phyloP scores from a whole-genome alignment of 75 land plant species.

The Pinus tabuliformis region DNA sequence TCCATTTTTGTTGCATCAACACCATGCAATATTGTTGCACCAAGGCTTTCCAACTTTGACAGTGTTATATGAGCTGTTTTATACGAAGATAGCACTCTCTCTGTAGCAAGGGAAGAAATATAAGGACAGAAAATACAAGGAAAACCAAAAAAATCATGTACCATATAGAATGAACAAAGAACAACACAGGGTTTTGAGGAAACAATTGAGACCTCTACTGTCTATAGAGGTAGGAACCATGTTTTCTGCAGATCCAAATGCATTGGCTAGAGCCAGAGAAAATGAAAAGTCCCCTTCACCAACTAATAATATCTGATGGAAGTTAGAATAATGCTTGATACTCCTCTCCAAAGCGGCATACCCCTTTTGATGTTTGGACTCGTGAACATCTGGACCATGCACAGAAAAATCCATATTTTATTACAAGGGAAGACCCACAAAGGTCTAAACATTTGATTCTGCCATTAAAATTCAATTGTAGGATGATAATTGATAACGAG shows the following conservation, averaged over 20 bases:
- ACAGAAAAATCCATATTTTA: neutral
- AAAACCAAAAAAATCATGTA: too few species aligned
- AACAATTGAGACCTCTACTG: conserved; percentile 5
- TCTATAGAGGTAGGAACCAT: conserved; percentile 33
- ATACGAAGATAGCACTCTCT: too few species aligned
- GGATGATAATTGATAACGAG: too few species aligned
- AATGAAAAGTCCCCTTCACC: conserved; percentile 61
- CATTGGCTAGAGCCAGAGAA: conserved; percentile 18
- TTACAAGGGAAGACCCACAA: neutral
- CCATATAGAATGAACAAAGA: too few species aligned
- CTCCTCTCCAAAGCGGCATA: conserved; percentile 9
- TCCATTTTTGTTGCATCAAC: conserved; percentile 37
- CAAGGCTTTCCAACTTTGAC: conserved; percentile 12
- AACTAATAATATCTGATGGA: conserved; percentile 25
- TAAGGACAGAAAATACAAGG: too few species aligned
- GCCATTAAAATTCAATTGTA: too few species aligned
- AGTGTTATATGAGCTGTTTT: neutral
- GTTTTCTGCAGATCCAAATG: conserved; percentile 33
- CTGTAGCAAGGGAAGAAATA: too few species aligned
- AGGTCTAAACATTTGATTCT: neutral
- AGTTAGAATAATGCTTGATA: conserved; percentile 23
- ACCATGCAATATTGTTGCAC: conserved; percentile 22
- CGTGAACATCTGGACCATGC: neutral
- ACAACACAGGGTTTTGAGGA: too few species aligned
- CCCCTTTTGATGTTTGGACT: neutral